A percentile compares a stretch with the other conserved stretches of the same genome.
phyloP scores from a whole-genome alignment of 2,329 filamentous ascomycete genomes.

The Hymenoscyphus infarciens region DNA sequence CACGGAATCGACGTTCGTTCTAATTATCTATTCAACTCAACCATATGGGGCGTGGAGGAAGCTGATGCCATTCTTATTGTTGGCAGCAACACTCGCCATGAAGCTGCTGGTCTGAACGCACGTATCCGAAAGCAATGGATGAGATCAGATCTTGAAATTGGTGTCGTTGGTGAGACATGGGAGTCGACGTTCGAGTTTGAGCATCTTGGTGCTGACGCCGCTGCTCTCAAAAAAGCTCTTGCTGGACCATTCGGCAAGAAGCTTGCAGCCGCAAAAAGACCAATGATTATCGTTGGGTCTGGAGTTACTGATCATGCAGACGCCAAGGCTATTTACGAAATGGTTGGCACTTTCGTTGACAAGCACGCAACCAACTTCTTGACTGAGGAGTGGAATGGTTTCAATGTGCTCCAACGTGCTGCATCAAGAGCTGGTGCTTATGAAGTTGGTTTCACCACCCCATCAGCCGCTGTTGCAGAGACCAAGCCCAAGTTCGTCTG shows the following conservation, averaged over 20 bases:
- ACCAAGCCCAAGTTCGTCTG: slow-evolving; percentile 93
- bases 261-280: slow-evolving; percentile 78
- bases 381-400: slow-evolving; percentile 92
- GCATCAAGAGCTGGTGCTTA: slow-evolving; percentile 91
- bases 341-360: slow-evolving; percentile 83
- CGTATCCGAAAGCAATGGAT: slow-evolving; percentile 98
- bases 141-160: slow-evolving; percentile 89
- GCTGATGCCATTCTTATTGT: slow-evolving; percentile 89
- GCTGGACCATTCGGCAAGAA: slow-evolving; percentile 90
- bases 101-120: slow-evolving; percentile 92
- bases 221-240: slow-evolving; percentile 79
- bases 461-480: slow-evolving; percentile 74
- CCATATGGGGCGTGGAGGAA: slow-evolving; percentile 88
- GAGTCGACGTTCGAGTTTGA: slow-evolving; percentile 95
- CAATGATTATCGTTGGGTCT: slow-evolving; percentile 95
- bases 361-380: slow-evolving; percentile 88
- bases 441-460: slow-evolving; percentile 90
- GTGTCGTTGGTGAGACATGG: slow-evolving; percentile 84
- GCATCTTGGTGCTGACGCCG: slow-evolving; percentile 77
- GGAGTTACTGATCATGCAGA: slow-evolving; percentile 87
- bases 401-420: slow-evolving; percentile 91
- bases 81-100: slow-evolving; percentile 91
- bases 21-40: slow-evolving; percentile 96
- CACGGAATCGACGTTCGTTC: slow-evolving; percentile 92
- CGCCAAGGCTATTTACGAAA: slow-evolving; percentile 90